A percentile compares a stretch with the other conserved stretches of the same genome.
phyloP scores from a whole-genome alignment of 179 eudicot genomes.

The Beta lomatogona region DNA sequence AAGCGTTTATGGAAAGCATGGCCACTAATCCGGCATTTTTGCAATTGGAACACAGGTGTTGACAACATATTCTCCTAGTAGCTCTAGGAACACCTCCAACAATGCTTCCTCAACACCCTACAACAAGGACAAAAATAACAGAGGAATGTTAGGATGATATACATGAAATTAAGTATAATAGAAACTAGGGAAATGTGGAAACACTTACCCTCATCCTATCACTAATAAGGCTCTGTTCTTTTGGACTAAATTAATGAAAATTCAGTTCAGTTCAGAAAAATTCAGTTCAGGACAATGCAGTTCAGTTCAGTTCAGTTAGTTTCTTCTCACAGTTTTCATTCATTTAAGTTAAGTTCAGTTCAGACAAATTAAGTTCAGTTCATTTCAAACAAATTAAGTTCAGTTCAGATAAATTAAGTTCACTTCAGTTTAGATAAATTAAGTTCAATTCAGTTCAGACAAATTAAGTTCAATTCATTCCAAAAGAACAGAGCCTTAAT shows the following conservation, averaged over 20 bases:
- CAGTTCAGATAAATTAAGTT: too few species aligned
- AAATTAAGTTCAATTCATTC: too few species aligned
- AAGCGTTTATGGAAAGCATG: not conserved
- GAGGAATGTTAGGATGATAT: too few species aligned
- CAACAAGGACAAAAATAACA: not conserved
- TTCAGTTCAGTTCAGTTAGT: not conserved
- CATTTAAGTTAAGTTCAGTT: too few species aligned
- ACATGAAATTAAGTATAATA: too few species aligned
- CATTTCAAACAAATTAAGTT: not conserved
- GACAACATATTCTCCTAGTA: not conserved
- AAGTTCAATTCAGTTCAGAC: too few species aligned
- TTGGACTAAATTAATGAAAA: not conserved
- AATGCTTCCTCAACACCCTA: not conserved
- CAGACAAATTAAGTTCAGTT: not conserved
- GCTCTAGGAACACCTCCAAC: not conserved
- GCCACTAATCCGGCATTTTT: not conserved
- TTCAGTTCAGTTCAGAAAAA: too few species aligned
- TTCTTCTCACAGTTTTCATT: too few species aligned
- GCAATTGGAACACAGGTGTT: not conserved
- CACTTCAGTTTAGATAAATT: too few species aligned
- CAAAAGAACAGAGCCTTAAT: too few species aligned
- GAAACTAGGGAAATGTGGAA: not conserved
- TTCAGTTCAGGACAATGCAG: not conserved
- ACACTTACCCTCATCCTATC: constrained; percentile 7
- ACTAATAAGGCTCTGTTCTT: constrained; percentile 2